Percentiles rank a stretch among this genome's conserved stretches.
Conservation (phyloP, 257 asterid species). For the Fraxinus pennsylvanica region DNA sequence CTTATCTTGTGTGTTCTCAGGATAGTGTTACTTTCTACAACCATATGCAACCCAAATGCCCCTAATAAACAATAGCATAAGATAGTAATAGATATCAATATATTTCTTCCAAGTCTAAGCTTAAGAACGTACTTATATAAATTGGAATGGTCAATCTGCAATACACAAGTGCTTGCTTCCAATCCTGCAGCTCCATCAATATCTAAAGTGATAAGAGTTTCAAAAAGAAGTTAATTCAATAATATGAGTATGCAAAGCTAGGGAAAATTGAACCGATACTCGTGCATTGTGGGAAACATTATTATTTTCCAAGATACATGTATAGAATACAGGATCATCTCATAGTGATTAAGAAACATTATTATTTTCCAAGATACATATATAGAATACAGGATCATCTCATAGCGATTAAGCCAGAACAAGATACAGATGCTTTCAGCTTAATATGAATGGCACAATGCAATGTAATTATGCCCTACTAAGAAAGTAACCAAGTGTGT, state of each 20-base stretch:
- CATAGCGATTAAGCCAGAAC: neutral
- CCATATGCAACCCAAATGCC: neutral
- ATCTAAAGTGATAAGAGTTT: slow-evolving; percentile 40
- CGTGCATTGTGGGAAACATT: neutral
- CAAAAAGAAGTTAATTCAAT: slow-evolving; percentile 9
- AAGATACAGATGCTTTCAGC: neutral
- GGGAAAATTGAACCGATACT: neutral
- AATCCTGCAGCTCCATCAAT: slow-evolving; percentile 71
- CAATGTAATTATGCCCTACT: neutral
- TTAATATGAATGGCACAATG: neutral
- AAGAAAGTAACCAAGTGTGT: neutral
- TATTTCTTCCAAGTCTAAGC: neutral
- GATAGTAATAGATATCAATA: neutral
- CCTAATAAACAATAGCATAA: neutral
- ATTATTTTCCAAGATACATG: neutral
- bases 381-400: neutral
- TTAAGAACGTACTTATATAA: slow-evolving; percentile 62
- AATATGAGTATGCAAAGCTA: neutral
- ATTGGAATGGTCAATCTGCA: slow-evolving; percentile 71
- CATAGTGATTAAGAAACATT: neutral
- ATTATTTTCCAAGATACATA: neutral
- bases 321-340: neutral
- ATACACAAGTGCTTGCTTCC: slow-evolving; percentile 74
- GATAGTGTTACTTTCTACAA: neutral
- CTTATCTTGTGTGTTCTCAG: neutral